phyloP scores from a whole-genome alignment of 257 asterid species.

The Apocynum venetum region DNA sequence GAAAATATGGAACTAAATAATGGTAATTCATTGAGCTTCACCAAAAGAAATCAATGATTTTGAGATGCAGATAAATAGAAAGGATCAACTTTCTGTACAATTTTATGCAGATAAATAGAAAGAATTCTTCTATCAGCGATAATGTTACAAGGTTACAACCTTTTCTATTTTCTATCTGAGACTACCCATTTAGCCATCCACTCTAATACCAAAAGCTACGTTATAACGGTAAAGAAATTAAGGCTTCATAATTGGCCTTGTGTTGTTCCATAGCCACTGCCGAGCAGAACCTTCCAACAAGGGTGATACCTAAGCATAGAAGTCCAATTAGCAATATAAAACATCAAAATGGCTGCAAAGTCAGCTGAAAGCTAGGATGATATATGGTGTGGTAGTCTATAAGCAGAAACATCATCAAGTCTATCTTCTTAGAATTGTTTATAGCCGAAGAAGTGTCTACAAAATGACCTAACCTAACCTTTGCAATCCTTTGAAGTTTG shows the following conservation, averaged over 20 bases:
- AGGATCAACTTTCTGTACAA: not conserved
- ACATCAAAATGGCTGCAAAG: not conserved
- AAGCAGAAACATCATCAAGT: not conserved
- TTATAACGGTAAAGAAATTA: not conserved
- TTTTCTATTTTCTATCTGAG: not conserved
- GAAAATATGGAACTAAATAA: not conserved
- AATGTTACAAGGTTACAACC: not conserved
- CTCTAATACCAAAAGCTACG: not conserved
- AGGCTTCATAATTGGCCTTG: constrained; percentile 51
- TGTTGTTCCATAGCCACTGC: constrained; percentile 86
- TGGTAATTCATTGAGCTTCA: not conserved
- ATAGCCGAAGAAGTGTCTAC: not conserved
- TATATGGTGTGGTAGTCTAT: not conserved
- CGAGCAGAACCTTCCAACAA: constrained; percentile 70
- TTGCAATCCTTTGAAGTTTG: no score
- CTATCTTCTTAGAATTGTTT: not conserved
- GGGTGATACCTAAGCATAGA: constrained; percentile 62
- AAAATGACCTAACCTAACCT: not conserved
- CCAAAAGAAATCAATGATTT: not conserved
- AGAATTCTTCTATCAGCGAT: not conserved
- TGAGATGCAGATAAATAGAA: not conserved
- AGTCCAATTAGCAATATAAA: constrained; percentile 9
- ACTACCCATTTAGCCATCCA: not conserved
- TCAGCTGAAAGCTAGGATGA: no score
- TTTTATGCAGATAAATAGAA: not conserved